Conservation (phyloP, 2,329 filamentous ascomycete species). For the Diplocarpon rosae region DNA sequence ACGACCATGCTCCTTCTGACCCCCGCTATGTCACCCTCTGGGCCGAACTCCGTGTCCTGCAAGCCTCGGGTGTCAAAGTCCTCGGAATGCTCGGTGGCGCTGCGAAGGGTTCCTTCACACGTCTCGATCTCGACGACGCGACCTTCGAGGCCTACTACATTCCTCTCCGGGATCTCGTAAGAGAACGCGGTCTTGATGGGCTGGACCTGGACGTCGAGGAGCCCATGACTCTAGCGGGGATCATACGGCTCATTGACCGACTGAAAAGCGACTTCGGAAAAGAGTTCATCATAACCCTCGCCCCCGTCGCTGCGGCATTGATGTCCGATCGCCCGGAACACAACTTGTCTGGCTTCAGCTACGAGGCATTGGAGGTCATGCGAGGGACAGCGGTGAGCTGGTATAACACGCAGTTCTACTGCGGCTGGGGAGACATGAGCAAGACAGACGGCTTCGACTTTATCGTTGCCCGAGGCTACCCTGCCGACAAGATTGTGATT, state of each 20-base stretch:
- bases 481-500: slow-evolving; percentile 61
- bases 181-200: slow-evolving; percentile 51
- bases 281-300: slow-evolving; percentile 66
- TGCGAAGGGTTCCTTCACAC: slow-evolving; percentile 59
- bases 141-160: slow-evolving; percentile 64
- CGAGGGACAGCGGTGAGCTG: slow-evolving; percentile 59
- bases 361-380: slow-evolving; percentile 60
- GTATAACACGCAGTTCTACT: slow-evolving; percentile 93
- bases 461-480: slow-evolving; percentile 55
- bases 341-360: slow-evolving; percentile 75
- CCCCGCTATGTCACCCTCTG: slow-evolving; percentile 62
- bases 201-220: slow-evolving; percentile 77
- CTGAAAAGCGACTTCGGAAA: slow-evolving; percentile 58
- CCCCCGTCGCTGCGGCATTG: slow-evolving; percentile 70
- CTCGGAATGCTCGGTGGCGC: slow-evolving; percentile 84
- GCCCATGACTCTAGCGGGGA: slow-evolving; percentile 52
- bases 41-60: slow-evolving; percentile 63
- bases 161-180: slow-evolving; percentile 56
- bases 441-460: slow-evolving; percentile 38
- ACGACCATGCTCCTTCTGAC: slow-evolving; percentile 64
- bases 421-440: slow-evolving; percentile 50
- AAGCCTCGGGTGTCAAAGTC: slow-evolving; percentile 65
- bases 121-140: slow-evolving; percentile 43
- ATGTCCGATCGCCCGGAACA: slow-evolving; percentile 41
- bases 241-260: slow-evolving; percentile 56